phyloP scores from a whole-genome alignment of 164 flowering plant genomes.

The Annona squamosa region DNA sequence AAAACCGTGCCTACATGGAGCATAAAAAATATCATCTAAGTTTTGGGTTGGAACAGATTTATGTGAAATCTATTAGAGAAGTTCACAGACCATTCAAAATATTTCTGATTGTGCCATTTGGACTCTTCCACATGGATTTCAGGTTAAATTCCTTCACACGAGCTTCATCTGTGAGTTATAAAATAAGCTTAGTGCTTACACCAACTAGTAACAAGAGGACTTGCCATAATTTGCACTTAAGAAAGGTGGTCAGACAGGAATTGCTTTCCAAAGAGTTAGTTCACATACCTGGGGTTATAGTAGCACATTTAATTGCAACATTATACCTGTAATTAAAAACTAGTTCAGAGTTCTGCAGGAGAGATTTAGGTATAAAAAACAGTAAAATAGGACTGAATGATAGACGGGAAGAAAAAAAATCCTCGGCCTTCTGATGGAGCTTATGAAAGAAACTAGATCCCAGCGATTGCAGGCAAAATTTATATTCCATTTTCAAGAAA shows the following conservation, averaged over 20 bases:
- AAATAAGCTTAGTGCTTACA: not conserved
- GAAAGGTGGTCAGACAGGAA: not conserved
- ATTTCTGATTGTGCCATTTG: slow-evolving; percentile 96
- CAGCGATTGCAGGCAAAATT: too few relatives aligned
- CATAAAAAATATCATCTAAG: not conserved
- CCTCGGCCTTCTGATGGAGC: too few relatives aligned
- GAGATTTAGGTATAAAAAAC: too few relatives aligned
- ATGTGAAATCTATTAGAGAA: not conserved
- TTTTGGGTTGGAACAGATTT: not conserved
- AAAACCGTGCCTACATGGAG: slow-evolving; percentile 80
- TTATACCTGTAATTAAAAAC: slow-evolving; percentile 55
- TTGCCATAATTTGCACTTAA: not conserved
- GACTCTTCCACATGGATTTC: slow-evolving; percentile 96
- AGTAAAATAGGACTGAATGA: too few relatives aligned
- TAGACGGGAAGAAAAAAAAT: too few relatives aligned
- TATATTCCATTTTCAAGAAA: too few relatives aligned
- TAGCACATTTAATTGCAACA: slow-evolving; percentile 98
- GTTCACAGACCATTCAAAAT: slow-evolving; percentile 71
- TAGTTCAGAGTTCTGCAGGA: too few relatives aligned
- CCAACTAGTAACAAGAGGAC: not conserved
- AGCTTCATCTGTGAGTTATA: slow-evolving; percentile 64
- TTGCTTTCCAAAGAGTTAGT: not conserved
- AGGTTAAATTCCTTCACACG: slow-evolving; percentile 74
- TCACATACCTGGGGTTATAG: slow-evolving; percentile 83
- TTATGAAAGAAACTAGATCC: too few relatives aligned